These are phyloP conservation scores for Mortierella sp. DNA, from an alignment of 371 early-diverging fungal genomes.

Conservation along the genomic window DNA sequence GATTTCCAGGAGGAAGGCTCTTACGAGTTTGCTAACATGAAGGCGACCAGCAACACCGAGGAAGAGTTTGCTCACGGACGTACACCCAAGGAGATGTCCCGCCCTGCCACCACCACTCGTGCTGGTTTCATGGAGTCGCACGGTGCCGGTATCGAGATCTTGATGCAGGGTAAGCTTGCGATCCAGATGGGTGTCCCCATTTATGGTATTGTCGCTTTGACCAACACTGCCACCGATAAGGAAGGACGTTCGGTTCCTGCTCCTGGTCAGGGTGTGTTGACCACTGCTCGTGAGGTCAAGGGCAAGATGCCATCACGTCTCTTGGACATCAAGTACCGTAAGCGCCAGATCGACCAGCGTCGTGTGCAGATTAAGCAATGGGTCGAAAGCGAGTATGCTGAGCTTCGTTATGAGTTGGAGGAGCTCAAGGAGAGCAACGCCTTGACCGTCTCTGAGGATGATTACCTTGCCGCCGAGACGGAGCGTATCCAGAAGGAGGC, in stretches of 20 bases:
- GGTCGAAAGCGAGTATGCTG: constrained; percentile 85
- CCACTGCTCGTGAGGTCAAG: constrained; percentile 88
- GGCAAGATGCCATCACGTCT: constrained; percentile 78
- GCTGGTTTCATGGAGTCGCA: constrained; percentile 96
- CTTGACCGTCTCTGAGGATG: constrained; percentile 69
- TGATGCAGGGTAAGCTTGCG: constrained; percentile 92
- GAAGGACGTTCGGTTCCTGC: constrained; percentile 96
- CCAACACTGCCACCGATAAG: constrained; percentile 96
- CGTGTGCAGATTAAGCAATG: constrained; percentile 88
- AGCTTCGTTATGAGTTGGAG: constrained; percentile 78
- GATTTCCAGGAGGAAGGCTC: constrained; percentile 95
- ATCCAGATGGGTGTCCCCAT: constrained; percentile 96
- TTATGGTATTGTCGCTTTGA: constrained; percentile 92
- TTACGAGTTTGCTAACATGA: constrained; percentile 97
- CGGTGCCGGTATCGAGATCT: constrained; percentile 91
- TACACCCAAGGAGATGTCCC: constrained; percentile 90
- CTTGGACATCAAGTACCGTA: constrained; percentile 91
- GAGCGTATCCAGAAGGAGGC: constrained; percentile 89
- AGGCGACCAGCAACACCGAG: constrained; percentile 90
- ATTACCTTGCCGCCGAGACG: constrained; percentile 82
- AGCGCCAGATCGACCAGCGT: constrained; percentile 83
- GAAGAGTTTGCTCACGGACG: constrained; percentile 91
- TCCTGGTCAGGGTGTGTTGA: constrained; percentile 95
- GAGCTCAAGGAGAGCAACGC: constrained; percentile 73
- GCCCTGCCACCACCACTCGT: constrained; percentile 92